Evolutionary conservation across 139 green algal species (phyloP).

Genomic region (Coccomyxa sp.): DNA sequence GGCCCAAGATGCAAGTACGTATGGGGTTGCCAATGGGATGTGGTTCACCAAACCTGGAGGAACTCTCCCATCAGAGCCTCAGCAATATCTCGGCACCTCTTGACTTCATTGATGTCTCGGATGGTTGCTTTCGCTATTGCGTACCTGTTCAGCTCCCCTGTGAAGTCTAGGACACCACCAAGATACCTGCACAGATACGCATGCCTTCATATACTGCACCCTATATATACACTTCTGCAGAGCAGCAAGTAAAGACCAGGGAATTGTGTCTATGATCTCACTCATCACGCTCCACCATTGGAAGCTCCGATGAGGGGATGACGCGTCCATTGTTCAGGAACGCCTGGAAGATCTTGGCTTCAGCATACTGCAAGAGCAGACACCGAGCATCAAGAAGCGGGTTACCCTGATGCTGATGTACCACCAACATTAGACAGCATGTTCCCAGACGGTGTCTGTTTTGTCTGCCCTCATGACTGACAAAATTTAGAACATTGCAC

Average conservation of each 20-base stretch:
- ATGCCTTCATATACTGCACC: background rate
- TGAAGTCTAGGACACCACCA: constrained; percentile 76
- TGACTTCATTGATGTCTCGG: constrained; percentile 55
- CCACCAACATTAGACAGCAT: background rate
- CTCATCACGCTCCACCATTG: constrained; percentile 66
- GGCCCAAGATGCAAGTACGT: too few relatives aligned
- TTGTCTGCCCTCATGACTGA: background rate
- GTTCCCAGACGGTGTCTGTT: background rate
- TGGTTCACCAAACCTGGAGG: constrained; percentile 36
- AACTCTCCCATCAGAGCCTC: constrained; percentile 62
- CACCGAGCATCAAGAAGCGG: background rate
- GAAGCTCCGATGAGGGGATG: constrained; percentile 40
- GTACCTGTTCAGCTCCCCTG: constrained; percentile 74
- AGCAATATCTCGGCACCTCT: constrained; percentile 51
- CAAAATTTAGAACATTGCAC: background rate
- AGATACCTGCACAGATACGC: constrained; percentile 43
- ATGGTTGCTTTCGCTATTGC: constrained; percentile 53
- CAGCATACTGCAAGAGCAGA: constrained; percentile 15
- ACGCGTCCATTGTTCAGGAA: constrained; percentile 67
- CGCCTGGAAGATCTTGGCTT: constrained; percentile 56
- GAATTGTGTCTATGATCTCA: constrained; percentile 20
- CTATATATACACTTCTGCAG: background rate
- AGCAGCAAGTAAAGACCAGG: background rate
- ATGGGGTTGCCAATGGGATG: background rate
- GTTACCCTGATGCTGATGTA: background rate